Percentiles rank a stretch among this genome's conserved stretches.
phyloP scores from a whole-genome alignment of 2,329 filamentous ascomycete species.

The Periglandula ipomoeae region DNA sequence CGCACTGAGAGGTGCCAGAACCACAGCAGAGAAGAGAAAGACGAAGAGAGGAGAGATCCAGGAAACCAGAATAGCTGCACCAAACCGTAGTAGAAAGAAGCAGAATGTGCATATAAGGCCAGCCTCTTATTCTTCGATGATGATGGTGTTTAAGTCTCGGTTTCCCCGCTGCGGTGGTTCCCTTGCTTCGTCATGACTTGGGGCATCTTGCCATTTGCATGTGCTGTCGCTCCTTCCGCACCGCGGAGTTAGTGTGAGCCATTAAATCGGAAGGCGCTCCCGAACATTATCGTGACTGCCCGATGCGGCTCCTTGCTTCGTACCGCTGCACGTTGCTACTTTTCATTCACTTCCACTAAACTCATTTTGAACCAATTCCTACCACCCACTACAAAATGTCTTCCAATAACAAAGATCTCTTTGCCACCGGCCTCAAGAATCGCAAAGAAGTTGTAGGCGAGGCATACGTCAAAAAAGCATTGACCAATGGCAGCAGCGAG shows the following conservation, averaged over 20 bases:
- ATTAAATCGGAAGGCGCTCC: neutral
- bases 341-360: neutral
- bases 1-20: too few relatives aligned
- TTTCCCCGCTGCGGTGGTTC: too few relatives aligned
- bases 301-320: neutral
- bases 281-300: neutral
- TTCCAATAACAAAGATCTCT: conserved; percentile 26
- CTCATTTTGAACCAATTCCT: too few relatives aligned
- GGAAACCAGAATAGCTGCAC: too few relatives aligned
- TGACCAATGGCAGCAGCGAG: conserved; percentile 31
- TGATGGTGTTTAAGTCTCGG: too few relatives aligned
- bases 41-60: too few relatives aligned
- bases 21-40: too few relatives aligned
- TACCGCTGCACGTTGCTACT: neutral
- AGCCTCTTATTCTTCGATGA: too few relatives aligned
- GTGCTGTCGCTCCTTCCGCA: neutral
- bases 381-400: neutral
- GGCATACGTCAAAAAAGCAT: conserved; percentile 46
- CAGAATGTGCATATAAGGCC: too few relatives aligned
- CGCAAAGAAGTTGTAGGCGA: conserved; percentile 49
- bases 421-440: conserved; percentile 48
- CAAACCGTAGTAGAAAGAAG: too few relatives aligned
- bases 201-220: neutral
- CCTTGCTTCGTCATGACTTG: too few relatives aligned
- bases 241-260: too few relatives aligned